A percentile compares a stretch with the other conserved stretches of the same genome.
Evolutionary conservation across 2,329 filamentous ascomycete genomes (phyloP).

Genomic region (Penicillium sp.): DNA sequence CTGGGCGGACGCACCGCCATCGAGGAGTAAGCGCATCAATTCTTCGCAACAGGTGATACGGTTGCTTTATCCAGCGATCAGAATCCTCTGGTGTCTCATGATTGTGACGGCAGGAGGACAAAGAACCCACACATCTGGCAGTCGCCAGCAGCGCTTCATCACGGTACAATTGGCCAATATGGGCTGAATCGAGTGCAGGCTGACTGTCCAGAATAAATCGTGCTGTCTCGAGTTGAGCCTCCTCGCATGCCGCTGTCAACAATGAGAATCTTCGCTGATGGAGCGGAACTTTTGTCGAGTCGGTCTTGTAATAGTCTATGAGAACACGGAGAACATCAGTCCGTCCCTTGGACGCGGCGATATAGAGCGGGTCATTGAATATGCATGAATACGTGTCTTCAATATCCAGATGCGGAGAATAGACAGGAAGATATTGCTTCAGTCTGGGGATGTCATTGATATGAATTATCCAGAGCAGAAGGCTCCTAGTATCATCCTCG

Average conservation of each 20-base stretch:
- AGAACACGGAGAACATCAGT: neutral
- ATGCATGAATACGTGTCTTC: neutral
- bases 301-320: neutral
- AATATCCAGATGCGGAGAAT: neutral
- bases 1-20: neutral
- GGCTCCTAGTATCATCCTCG: neutral
- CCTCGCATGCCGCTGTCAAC: neutral
- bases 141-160: neutral
- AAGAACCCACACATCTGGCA: neutral
- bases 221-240: neutral
- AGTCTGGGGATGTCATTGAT: neutral
- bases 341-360: neutral
- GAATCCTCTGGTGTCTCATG: neutral
- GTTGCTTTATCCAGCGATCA: neutral
- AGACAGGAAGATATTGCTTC: neutral
- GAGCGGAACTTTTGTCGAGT: neutral
- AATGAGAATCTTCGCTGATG: neutral
- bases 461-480: neutral
- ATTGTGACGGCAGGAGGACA: neutral
- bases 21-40: neutral
- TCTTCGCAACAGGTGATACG: neutral
- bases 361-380: neutral
- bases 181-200: neutral
- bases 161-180: neutral
- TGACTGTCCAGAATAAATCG: neutral